These are phyloP conservation scores for Candida odintsovae DNA, from an alignment of 805 yeast genomes.

Conservation along the genomic window DNA sequence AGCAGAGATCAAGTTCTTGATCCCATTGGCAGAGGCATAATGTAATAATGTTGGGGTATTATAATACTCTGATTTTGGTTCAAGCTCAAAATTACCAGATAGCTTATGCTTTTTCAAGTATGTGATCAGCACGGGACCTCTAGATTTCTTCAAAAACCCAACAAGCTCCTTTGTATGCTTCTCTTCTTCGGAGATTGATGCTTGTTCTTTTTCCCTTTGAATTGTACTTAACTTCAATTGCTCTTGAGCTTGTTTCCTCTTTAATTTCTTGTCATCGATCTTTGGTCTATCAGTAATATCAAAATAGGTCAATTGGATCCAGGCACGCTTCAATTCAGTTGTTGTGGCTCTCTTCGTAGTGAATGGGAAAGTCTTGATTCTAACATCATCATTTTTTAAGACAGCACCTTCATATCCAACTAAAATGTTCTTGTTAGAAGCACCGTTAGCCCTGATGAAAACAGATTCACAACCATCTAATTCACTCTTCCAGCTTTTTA, in stretches of 20 bases:
- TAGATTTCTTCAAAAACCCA: slow-evolving; percentile 59
- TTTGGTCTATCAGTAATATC: slow-evolving; percentile 50
- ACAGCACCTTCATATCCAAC: slow-evolving; percentile 62
- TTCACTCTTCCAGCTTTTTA: slow-evolving; percentile 58
- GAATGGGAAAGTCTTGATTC: slow-evolving; percentile 76
- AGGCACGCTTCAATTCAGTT: slow-evolving; percentile 72
- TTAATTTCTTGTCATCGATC: slow-evolving; percentile 24
- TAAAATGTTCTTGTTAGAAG: slow-evolving; percentile 55
- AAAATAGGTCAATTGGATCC: slow-evolving; percentile 71
- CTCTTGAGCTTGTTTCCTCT: slow-evolving; percentile 26
- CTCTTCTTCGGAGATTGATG: slow-evolving; percentile 32
- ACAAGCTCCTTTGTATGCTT: slow-evolving; percentile 54
- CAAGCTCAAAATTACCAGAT: slow-evolving; percentile 44
- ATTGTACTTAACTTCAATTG: slow-evolving; percentile 25
- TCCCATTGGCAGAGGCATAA: slow-evolving; percentile 65
- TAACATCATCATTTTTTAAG: slow-evolving; percentile 44
- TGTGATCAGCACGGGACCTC: slow-evolving; percentile 65
- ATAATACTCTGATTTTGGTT: slow-evolving; percentile 48
- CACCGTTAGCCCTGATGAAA: slow-evolving; percentile 77
- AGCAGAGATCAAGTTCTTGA: slow-evolving; percentile 57
- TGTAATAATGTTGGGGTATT: slow-evolving; percentile 73
- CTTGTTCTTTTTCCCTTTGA: slow-evolving; percentile 18
- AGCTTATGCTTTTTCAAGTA: slow-evolving; percentile 56
- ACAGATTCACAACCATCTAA: slow-evolving; percentile 61
- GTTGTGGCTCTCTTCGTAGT: slow-evolving; percentile 86